phyloP scores from a whole-genome alignment of 345 rosid genomes.

The Salix brachista region DNA sequence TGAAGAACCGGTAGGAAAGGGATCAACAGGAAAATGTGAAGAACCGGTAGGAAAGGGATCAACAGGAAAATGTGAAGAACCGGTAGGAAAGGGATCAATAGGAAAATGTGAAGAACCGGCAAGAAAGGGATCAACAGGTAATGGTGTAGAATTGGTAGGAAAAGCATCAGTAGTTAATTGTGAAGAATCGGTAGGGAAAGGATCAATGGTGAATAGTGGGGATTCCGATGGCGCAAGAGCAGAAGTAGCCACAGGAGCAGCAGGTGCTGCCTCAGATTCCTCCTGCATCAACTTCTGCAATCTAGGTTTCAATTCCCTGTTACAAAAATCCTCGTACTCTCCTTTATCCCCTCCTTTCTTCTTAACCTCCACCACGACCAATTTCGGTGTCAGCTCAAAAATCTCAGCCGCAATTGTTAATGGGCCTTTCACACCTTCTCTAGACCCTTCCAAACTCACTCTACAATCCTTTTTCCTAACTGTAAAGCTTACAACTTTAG shows the following conservation, averaged over 20 bases:
- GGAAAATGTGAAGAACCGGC: not conserved
- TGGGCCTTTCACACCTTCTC: conserved; percentile 37
- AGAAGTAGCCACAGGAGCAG: conserved; percentile 3
- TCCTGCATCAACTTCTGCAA: conserved; percentile 60
- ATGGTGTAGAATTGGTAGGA: conserved; percentile 14
- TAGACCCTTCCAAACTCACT: conserved; percentile 37
- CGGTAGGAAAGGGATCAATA: not conserved
- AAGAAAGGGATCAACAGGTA: not conserved
- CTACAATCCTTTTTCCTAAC: conserved; percentile 42
- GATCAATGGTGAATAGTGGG: not conserved
- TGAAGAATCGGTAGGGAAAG: conserved; percentile 15
- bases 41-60: not conserved
- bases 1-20: not conserved
- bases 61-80: not conserved
- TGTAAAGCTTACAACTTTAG: conserved; percentile 37
- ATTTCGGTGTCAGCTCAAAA: conserved; percentile 35
- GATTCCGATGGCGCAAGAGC: conserved; percentile 5
- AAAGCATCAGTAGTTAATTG: not conserved
- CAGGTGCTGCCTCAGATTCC: conserved; percentile 34
- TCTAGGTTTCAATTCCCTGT: conserved; percentile 66
- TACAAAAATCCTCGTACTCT: conserved; percentile 79
- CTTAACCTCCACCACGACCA: conserved; percentile 82
- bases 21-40: not conserved
- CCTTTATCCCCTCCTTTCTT: conserved; percentile 78
- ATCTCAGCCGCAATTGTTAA: conserved; percentile 39